phyloP scores from a whole-genome alignment of 2,329 filamentous ascomycete genomes.

The Rasamsonia emersonii region DNA sequence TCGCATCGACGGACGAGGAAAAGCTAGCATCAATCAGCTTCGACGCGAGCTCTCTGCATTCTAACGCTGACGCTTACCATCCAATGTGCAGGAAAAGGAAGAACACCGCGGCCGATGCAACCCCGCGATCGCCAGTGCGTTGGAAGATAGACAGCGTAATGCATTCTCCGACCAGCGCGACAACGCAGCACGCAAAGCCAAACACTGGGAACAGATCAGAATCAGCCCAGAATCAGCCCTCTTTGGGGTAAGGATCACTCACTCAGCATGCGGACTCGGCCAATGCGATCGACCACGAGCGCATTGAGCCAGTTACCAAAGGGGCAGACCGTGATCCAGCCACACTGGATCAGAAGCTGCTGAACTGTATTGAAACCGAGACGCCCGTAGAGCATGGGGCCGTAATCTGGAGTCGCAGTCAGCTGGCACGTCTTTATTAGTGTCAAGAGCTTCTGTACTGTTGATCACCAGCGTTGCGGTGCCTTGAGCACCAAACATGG shows the following conservation, averaged over 20 bases:
- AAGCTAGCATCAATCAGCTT: too few species aligned
- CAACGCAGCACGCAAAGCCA: constrained; percentile 4
- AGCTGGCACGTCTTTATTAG: not conserved
- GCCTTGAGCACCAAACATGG: constrained; percentile 5
- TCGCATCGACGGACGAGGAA: constrained; percentile 11
- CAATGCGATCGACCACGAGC: constrained; percentile 9
- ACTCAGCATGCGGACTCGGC: constrained; percentile 6
- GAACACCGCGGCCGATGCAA: constrained; percentile 5
- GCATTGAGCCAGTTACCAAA: constrained; percentile 9
- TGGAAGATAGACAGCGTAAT: constrained; percentile 7
- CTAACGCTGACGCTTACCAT: constrained; percentile 2
- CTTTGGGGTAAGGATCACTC: not conserved
- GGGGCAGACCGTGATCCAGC: constrained; percentile 8
- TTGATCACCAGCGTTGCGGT: constrained; percentile 7
- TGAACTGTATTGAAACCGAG: constrained; percentile 4
- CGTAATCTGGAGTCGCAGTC: constrained; percentile 3
- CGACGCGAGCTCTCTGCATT: too few species aligned
- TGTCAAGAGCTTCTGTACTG: not conserved
- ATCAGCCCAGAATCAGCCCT: not conserved
- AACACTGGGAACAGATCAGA: not conserved
- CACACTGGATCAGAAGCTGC: constrained; percentile 3
- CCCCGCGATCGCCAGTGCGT: constrained; percentile 1
- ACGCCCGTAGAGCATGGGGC: constrained; percentile 4
- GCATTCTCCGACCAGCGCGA: constrained; percentile 5
- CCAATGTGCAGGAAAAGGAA: constrained; percentile 7